Conservation (phyloP, 176 grass and related monocot species). For the Areca catechu region DNA sequence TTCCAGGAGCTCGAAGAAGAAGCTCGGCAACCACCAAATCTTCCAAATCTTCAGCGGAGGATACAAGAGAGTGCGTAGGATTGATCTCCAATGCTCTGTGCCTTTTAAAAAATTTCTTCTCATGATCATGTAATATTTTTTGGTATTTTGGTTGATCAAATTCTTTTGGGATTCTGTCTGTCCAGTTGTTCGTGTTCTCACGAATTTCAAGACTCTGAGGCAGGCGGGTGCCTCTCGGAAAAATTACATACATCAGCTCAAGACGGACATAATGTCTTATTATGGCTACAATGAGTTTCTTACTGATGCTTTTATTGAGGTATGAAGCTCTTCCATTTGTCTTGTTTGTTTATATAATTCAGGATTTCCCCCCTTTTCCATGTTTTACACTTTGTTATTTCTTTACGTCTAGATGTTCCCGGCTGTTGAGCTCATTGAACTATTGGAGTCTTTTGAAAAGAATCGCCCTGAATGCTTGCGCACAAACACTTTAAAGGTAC, state of each 20-base stretch:
- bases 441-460: constrained; percentile 92
- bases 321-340: constrained; percentile 4
- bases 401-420: constrained; percentile 62
- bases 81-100: neutral
- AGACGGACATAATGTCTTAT: constrained; percentile 78
- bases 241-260: constrained; percentile 75
- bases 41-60: constrained; percentile 73
- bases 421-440: constrained; percentile 79
- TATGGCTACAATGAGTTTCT: constrained; percentile 98
- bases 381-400: neutral
- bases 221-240: constrained; percentile 70
- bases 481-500: constrained; percentile 93
- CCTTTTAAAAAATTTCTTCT: neutral
- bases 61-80: constrained; percentile 78
- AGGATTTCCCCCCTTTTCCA: neutral
- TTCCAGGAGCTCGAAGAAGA: constrained; percentile 77
- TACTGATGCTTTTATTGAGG: constrained; percentile 70
- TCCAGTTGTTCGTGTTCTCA: constrained; percentile 85
- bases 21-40: constrained; percentile 55
- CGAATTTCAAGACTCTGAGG: constrained; percentile 77
- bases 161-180: constrained; percentile 20
- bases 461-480: constrained; percentile 78
- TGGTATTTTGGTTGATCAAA: too few relatives aligned
- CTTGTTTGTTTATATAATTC: too few relatives aligned
- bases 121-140: neutral